phyloP scores from a whole-genome alignment of 1,284 basidiomycete species.

The Malassezia slooffiae region DNA sequence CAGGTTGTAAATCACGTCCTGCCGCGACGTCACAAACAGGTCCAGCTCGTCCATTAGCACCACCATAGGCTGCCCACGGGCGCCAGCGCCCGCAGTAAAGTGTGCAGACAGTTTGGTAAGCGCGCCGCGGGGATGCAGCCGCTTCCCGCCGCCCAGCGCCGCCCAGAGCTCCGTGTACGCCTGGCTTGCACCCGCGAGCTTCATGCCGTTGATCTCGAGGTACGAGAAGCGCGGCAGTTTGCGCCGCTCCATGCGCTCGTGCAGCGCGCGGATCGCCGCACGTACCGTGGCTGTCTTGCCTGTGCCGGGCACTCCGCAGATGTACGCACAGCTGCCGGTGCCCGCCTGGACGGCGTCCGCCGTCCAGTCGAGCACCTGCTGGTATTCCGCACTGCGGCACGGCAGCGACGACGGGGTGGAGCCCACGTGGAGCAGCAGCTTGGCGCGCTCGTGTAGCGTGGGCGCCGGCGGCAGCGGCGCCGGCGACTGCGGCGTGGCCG shows the following conservation, averaged over 20 bases:
- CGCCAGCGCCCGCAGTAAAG: constrained; percentile 20
- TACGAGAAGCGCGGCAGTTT: constrained; percentile 88
- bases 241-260: constrained; percentile 49
- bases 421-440: constrained; percentile 69
- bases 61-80: constrained; percentile 54
- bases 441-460: constrained; percentile 31
- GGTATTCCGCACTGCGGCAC: constrained; percentile 79
- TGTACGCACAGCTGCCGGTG: constrained; percentile 87
- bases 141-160: constrained; percentile 21
- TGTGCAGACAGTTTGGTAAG: constrained; percentile 24
- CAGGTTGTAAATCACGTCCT: constrained; percentile 97
- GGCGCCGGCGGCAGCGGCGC: constrained; percentile 21
- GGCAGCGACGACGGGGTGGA: constrained; percentile 80
- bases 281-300: constrained; percentile 90
- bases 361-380: constrained; percentile 63
- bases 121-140: constrained; percentile 31
- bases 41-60: constrained; percentile 97
- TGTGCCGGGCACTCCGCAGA: constrained; percentile 77
- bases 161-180: constrained; percentile 43
- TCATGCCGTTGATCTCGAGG: constrained; percentile 94
- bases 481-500: constrained; percentile 13
- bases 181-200: constrained; percentile 46
- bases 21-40: constrained; percentile 85
- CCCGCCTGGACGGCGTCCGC: constrained; percentile 81
- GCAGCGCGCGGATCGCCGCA: constrained; percentile 65